Conservation (phyloP, 768 basidiomycete species). For the Cystofilobasidium macerans region DNA sequence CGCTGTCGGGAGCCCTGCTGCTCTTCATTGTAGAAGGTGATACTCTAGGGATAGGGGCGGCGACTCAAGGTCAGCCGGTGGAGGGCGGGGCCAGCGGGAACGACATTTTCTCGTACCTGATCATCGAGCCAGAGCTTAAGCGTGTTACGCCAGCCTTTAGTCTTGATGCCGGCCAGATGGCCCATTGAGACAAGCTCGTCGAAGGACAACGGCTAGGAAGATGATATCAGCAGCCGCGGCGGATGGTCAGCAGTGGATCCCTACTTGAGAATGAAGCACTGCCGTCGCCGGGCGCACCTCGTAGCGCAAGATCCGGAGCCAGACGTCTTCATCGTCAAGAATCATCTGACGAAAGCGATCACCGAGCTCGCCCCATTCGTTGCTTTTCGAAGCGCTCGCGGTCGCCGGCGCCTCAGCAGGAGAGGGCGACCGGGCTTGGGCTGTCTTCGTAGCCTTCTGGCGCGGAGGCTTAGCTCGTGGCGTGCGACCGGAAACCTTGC, state of each 20-base stretch:
- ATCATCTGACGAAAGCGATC: slow-evolving; percentile 9
- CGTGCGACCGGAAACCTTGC: background rate
- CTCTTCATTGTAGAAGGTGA: slow-evolving; percentile 15
- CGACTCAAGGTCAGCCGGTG: background rate
- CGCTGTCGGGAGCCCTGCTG: slow-evolving; percentile 10
- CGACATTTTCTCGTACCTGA: background rate
- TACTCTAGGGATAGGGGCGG: too few relatives aligned
- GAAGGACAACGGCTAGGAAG: slow-evolving; percentile 7
- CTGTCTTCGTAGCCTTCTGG: background rate
- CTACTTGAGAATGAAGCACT: too few relatives aligned
- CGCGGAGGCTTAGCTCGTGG: background rate
- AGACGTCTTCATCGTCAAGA: slow-evolving; percentile 9
- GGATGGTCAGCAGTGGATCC: too few relatives aligned
- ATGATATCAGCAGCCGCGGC: too few relatives aligned
- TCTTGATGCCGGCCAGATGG: background rate
- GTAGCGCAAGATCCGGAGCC: slow-evolving; percentile 14
- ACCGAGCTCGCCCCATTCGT: background rate
- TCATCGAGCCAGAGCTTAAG: slow-evolving; percentile 16
- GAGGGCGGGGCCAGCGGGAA: background rate
- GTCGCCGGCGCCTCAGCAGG: background rate
- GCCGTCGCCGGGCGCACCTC: slow-evolving; percentile 12
- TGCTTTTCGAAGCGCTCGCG: too few relatives aligned
- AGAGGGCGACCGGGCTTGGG: background rate
- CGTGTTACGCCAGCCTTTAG: slow-evolving; percentile 10
- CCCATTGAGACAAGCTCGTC: slow-evolving; percentile 5